phyloP scores from a whole-genome alignment of 768 basidiomycete species.

The Lactifluus subvellereus region DNA sequence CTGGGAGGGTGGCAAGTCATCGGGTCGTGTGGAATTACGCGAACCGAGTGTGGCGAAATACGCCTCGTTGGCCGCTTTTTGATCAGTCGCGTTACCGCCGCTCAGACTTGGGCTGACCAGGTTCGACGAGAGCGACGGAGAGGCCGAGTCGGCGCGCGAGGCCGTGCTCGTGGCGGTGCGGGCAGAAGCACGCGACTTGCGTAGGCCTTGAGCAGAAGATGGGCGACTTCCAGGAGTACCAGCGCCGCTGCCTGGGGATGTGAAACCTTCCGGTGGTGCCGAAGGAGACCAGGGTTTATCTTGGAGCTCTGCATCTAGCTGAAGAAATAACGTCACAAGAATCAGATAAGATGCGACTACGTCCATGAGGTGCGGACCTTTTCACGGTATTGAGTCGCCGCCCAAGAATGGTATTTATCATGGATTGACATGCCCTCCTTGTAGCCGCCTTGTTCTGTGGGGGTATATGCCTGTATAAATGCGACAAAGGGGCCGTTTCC shows the following conservation, averaged over 20 bases:
- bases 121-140: conserved; percentile 45
- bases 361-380: conserved; percentile 50
- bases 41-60: conserved; percentile 83
- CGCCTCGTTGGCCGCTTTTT: conserved; percentile 76
- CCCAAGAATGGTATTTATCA: conserved; percentile 90
- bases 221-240: conserved; percentile 50
- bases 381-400: conserved; percentile 89
- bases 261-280: conserved; percentile 48
- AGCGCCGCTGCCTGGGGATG: conserved; percentile 32
- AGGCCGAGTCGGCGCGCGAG: conserved; percentile 49
- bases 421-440: conserved; percentile 53
- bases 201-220: conserved; percentile 72
- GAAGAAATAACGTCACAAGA: neutral
- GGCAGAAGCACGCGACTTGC: conserved; percentile 75
- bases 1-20: conserved; percentile 83
- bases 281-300: conserved; percentile 78
- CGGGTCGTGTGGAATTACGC: conserved; percentile 71
- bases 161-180: conserved; percentile 45
- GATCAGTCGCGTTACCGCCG: conserved; percentile 42
- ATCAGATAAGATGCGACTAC: conserved; percentile 4
- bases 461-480: conserved; percentile 68
- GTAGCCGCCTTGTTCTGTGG: conserved; percentile 64
- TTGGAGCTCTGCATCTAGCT: conserved; percentile 76
- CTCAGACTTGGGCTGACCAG: conserved; percentile 35
- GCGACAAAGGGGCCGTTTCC: conserved; percentile 80